phyloP scores from a whole-genome alignment of 1,284 basidiomycete species.

The Ceraceosorus guamensis region DNA sequence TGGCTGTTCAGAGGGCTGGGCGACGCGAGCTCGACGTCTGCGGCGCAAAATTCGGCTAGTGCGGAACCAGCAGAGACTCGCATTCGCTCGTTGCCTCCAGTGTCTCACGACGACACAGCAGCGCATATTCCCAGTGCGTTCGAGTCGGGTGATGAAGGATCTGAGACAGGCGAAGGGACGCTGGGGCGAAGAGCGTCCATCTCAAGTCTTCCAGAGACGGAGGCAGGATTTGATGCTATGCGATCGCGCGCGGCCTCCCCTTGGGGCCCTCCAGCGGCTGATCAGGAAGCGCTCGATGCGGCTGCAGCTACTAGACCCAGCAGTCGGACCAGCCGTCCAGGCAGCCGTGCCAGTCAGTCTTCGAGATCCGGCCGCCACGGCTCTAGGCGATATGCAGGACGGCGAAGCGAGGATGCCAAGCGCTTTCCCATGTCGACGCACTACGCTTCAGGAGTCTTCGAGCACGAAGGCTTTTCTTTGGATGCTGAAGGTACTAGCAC shows the following conservation, averaged over 20 bases:
- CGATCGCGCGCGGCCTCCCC: background rate
- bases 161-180: too few relatives aligned
- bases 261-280: constrained; percentile 3
- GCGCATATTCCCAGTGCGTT: too few relatives aligned
- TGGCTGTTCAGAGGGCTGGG: background rate
- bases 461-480: constrained; percentile 23
- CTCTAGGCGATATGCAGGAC: background rate
- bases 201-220: background rate
- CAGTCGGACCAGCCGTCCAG: constrained; percentile 6
- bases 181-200: background rate
- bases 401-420: constrained; percentile 15
- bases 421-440: constrained; percentile 40
- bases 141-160: too few relatives aligned
- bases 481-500: constrained; percentile 22
- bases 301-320: constrained; percentile 4
- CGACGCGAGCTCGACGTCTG: too few relatives aligned
- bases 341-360: too few relatives aligned
- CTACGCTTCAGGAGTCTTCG: constrained; percentile 21
- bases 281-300: constrained; percentile 9
- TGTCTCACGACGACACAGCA: too few relatives aligned
- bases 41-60: too few relatives aligned
- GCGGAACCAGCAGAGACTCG: too few relatives aligned
- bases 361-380: constrained; percentile 1
- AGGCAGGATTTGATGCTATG: background rate
- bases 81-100: too few relatives aligned